phyloP scores from a whole-genome alignment of 2,329 filamentous ascomycete genomes.

The Xylariaceae sp. region DNA sequence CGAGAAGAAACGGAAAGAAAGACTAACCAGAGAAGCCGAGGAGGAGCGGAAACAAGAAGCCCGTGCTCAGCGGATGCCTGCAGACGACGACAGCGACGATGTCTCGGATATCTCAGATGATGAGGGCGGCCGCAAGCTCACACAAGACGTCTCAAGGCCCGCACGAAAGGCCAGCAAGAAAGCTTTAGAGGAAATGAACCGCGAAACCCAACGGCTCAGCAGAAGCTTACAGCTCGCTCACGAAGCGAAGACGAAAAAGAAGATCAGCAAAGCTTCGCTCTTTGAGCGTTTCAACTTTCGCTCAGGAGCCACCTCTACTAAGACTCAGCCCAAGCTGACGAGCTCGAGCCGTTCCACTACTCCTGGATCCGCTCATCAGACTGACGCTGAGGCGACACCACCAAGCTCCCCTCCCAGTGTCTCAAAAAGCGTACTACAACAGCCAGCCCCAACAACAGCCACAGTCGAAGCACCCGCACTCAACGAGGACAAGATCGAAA shows the following conservation, averaged over 20 bases:
- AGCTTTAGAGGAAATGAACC: slow-evolving; percentile 88
- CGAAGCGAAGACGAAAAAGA: slow-evolving; percentile 86
- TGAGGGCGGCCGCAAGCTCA: slow-evolving; percentile 60
- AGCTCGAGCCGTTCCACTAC: slow-evolving; percentile 56
- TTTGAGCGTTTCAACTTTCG: slow-evolving; percentile 81
- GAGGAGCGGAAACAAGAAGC: slow-evolving; percentile 47
- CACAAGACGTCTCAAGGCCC: slow-evolving; percentile 63
- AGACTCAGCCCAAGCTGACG: slow-evolving; percentile 34
- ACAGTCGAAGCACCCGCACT: slow-evolving; percentile 7
- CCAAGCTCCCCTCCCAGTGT: slow-evolving; percentile 71
- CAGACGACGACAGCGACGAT: slow-evolving; percentile 47
- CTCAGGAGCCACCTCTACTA: slow-evolving; percentile 34
- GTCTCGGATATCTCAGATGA: slow-evolving; percentile 58
- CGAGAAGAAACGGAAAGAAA: slow-evolving; percentile 68
- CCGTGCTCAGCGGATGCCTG: slow-evolving; percentile 35
- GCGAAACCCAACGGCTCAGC: slow-evolving; percentile 87
- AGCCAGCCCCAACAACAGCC: slow-evolving; percentile 8
- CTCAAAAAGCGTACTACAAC: slow-evolving; percentile 41
- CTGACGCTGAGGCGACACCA: slow-evolving; percentile 49
- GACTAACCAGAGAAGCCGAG: slow-evolving; percentile 61
- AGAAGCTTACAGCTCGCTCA: slow-evolving; percentile 89
- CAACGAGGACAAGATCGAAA: slow-evolving; percentile 28
- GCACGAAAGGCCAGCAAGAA: slow-evolving; percentile 89
- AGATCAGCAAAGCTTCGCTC: slow-evolving; percentile 76
- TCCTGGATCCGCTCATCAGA: slow-evolving; percentile 41